Base-by-base conservation (phyloP, 2,329 filamentous ascomycete genomes). In the Aspergillus fumigatus region DNA sequence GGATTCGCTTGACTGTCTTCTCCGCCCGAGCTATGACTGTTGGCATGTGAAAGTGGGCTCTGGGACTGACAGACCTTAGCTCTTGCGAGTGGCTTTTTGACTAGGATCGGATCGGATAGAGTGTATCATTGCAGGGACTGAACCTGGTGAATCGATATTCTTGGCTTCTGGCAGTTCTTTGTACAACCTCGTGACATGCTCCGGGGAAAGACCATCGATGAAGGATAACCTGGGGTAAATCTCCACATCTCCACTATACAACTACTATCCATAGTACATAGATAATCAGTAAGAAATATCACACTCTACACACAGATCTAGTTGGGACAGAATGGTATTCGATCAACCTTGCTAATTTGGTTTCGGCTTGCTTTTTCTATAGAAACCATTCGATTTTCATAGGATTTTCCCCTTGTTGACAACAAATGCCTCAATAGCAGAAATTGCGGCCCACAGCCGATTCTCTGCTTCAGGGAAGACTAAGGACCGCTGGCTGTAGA, bases 391-490 rank as follows among this genome's bases (percentile, higher is more conserved):
- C 67, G 62, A 97, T 89, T 62, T 86, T 86, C 21, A 56, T 26
- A 60, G 67, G 62, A 97, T 89, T 61, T 87, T 86, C 19, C 94
- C 94, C 77, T 92, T 92, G 70, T 97, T 96, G n/a, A 95, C 89
- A 21, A 97, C 89, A 70, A 97, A 97, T 0, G 82, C 89, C 71
- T 97, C 91, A 27, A 97, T 73, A 3, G 86, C 89, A 67, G 90
- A 88, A 84, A 96, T 85, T 48, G 92, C 92, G 62, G 91, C 88
- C 89, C 92, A 99, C 38, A 99, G 74, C 62, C 94, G 86, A 71
- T 99, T 99, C 78, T 97, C 92, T 0, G 91, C 94, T 75, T 99
- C 94, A 1, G 85, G 86, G 77, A 97, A 99, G 3, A 97, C 94
- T 26, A 99, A 79, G 41, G 90, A 96, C 67, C 88, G 83, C 0